Evolutionary conservation across 768 basidiomycete genomes (phyloP).

Genomic region (Lactarius akahatsu): DNA sequence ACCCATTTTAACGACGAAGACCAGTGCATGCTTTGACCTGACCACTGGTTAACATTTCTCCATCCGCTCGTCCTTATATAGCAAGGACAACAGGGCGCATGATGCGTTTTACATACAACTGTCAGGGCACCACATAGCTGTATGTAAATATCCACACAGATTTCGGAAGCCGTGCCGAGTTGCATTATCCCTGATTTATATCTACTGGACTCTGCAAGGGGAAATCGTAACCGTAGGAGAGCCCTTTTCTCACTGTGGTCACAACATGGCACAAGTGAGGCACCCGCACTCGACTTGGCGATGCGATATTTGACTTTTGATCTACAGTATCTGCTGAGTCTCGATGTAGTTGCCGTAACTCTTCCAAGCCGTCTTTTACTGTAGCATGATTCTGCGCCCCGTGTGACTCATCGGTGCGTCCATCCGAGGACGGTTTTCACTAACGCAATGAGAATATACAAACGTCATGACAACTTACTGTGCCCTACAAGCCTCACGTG

Average conservation of each 20-base stretch:
- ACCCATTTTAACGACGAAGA: neutral
- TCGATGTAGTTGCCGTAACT: neutral
- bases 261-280: constrained; percentile 4
- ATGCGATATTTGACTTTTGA: neutral
- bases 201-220: constrained; percentile 5
- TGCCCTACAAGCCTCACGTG: neutral
- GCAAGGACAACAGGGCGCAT: neutral
- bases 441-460: neutral
- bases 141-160: neutral
- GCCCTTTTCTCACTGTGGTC: neutral
- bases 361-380: neutral
- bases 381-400: neutral
- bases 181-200: constrained; percentile 6
- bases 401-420: neutral
- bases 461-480: neutral
- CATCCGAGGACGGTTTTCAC: constrained; percentile 1
- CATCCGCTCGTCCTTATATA: neutral
- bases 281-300: neutral
- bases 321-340: neutral
- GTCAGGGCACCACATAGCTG: neutral
- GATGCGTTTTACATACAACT: neutral
- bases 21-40: neutral
- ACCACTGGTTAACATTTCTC: neutral
- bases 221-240: neutral
- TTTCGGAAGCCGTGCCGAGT: constrained; percentile 16